phyloP scores from a whole-genome alignment of 345 rosid genomes.

The Brassica nigra region DNA sequence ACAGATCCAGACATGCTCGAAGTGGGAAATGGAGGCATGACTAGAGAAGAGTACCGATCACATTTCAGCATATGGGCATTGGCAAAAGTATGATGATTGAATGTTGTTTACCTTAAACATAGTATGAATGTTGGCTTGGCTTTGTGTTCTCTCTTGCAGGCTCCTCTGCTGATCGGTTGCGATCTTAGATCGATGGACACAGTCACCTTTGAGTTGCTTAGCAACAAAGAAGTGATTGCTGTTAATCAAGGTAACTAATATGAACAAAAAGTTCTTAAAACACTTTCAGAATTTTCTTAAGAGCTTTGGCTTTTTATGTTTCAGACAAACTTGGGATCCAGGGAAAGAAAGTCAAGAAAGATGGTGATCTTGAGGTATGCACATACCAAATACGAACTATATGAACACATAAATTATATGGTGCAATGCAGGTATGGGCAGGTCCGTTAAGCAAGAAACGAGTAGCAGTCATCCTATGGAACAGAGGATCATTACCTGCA shows the following conservation, averaged over 20 bases:
- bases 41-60: constrained; percentile 68
- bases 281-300: constrained; percentile 8
- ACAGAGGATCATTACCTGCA: constrained; percentile 55
- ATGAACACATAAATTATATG: constrained; percentile 3
- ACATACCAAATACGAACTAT: neutral
- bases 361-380: constrained; percentile 72
- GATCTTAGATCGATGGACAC: constrained; percentile 67
- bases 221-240: constrained; percentile 78
- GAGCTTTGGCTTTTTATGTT: neutral
- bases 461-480: constrained; percentile 72
- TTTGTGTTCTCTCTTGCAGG: constrained; percentile 43
- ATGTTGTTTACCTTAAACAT: neutral
- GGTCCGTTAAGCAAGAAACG: constrained; percentile 55
- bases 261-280: neutral
- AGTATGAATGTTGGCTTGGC: too few relatives aligned
- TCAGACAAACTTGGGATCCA: constrained; percentile 82
- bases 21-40: constrained; percentile 98
- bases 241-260: constrained; percentile 72
- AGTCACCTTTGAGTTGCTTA: constrained; percentile 52
- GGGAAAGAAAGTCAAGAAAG: constrained; percentile 64
- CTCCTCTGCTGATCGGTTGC: constrained; percentile 78
- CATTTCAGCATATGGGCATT: constrained; percentile 95
- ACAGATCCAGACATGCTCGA: constrained; percentile 99
- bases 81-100: constrained; percentile 57
- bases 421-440: constrained; percentile 70